These are phyloP conservation scores for Capsicum chinense DNA, from an alignment of 257 asterid species.

Conservation along the genomic window DNA sequence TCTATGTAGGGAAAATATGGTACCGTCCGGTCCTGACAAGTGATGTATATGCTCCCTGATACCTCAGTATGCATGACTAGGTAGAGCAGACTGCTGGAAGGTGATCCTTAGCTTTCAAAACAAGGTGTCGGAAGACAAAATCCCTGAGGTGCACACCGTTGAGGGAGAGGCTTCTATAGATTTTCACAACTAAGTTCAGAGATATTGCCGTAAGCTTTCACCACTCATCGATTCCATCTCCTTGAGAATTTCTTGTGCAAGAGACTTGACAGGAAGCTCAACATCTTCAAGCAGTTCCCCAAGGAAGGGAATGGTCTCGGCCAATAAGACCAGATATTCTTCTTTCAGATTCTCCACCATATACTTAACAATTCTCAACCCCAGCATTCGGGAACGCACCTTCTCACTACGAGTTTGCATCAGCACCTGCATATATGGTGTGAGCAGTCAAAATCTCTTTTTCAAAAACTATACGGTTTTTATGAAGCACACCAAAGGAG, in stretches of 20 bases:
- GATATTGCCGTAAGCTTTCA: slow-evolving; percentile 82
- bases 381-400: slow-evolving; percentile 72
- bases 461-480: not conserved
- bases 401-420: slow-evolving; percentile 93
- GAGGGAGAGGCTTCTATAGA: not conserved
- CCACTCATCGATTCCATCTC: slow-evolving; percentile 86
- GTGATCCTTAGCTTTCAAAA: not conserved
- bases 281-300: slow-evolving; percentile 88
- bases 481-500: not conserved
- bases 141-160: not conserved
- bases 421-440: slow-evolving; percentile 60
- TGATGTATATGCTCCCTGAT: not conserved
- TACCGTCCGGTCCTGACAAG: not conserved
- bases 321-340: slow-evolving; percentile 71
- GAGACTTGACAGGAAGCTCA: slow-evolving; percentile 74
- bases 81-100: not conserved
- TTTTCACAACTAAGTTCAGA: slow-evolving; percentile 34
- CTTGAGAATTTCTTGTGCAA: slow-evolving; percentile 79
- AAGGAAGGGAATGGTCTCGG: slow-evolving; percentile 89
- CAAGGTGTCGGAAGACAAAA: not conserved
- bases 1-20: not conserved
- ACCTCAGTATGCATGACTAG: not conserved
- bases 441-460: not conserved
- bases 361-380: slow-evolving; percentile 66
- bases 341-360: slow-evolving; percentile 81